Base-by-base conservation (phyloP, 116 monocot genomes). In the Trichopus zeylanicus region DNA sequence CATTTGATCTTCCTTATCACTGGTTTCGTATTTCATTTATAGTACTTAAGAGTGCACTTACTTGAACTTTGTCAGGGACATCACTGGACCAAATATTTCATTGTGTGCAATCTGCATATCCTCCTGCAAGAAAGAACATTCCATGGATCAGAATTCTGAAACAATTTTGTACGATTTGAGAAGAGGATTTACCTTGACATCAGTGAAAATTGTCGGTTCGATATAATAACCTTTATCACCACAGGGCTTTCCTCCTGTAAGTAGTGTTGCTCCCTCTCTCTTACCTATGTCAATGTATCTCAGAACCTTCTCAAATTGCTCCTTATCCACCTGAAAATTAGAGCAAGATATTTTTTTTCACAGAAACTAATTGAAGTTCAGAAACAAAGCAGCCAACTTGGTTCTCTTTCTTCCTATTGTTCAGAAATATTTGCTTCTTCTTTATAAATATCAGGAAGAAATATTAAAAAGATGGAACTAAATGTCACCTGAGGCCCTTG, bases 131-230 rank as follows among this genome's bases (percentile, higher is more conserved):
- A 29, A 57, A 37, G n/a, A n/a, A n/a, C n/a, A n/a, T n/a, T n/a
- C 79, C 69, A 13, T 84, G 75, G 3, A 79, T 84, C 56, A 84
- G 30, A 10, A 79, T 56, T 10, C 84, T 79, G 10, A 27, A 6
- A 28, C 1, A 19, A 21, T 16, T 23, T 6, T 57, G 18, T 24
- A 13, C 47, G 0, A 4, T 20, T 57, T 48, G 21, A 59, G 1
- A 39, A 37, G 31, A 11, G 11, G 13, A 4, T 12, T 60, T 75
- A 79, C 84, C 79, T 73, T 79, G 26, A 85, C 85, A 77, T 85
- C 73, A 27, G 67, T 57, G 56, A 85, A 85, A 51, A 85, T 76
- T 22, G 85, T 85, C n/a, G 85, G 85, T 56, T 85, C 74, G 29
- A 85, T 68, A 48, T 76, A 85, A 70, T 73, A 80, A 9, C 85